phyloP scores from a whole-genome alignment of 1,139 yeast species.

The Pichia sp. region DNA sequence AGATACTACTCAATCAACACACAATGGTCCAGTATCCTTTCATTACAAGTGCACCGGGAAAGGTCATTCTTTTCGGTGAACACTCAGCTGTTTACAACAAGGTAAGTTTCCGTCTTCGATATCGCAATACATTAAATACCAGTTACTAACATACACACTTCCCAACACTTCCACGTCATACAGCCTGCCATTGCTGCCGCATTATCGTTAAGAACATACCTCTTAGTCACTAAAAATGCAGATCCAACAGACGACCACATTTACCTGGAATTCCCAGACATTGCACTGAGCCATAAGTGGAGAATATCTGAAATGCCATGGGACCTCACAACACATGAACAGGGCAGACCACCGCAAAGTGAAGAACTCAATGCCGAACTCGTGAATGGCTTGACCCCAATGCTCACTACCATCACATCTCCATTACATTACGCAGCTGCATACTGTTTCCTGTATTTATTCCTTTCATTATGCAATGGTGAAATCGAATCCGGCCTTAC shows the following conservation, averaged over 20 bases:
- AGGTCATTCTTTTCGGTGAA: conserved; percentile 94
- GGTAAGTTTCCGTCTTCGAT: conserved; percentile 33
- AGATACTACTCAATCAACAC: too few relatives aligned
- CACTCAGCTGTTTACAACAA: conserved; percentile 94
- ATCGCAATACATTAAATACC: background rate
- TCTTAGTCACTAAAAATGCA: conserved; percentile 49
- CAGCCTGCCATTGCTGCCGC: conserved; percentile 91
- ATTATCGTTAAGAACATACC: conserved; percentile 74
- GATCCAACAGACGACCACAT: conserved; percentile 41
- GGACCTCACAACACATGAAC: conserved; percentile 35
- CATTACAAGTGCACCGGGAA: conserved; percentile 92
- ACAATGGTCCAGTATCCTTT: conserved; percentile 44
- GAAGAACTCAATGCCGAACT: conserved; percentile 62
- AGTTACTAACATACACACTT: conserved; percentile 10
- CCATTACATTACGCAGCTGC: conserved; percentile 80
- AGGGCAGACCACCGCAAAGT: conserved; percentile 44
- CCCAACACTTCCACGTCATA: background rate
- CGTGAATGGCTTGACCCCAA: conserved; percentile 45
- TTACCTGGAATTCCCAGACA: conserved; percentile 80
- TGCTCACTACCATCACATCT: conserved; percentile 46
- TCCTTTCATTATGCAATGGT: conserved; percentile 53
- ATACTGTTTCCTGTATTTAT: conserved; percentile 78
- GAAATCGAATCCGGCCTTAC: conserved; percentile 54
- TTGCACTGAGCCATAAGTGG: conserved; percentile 66
- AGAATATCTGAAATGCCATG: conserved; percentile 58